Percentiles rank a stretch among this genome's conserved stretches.
Evolutionary conservation across 179 eudicot genomes (phyloP).

Genomic region (Beta macrorhiza): DNA sequence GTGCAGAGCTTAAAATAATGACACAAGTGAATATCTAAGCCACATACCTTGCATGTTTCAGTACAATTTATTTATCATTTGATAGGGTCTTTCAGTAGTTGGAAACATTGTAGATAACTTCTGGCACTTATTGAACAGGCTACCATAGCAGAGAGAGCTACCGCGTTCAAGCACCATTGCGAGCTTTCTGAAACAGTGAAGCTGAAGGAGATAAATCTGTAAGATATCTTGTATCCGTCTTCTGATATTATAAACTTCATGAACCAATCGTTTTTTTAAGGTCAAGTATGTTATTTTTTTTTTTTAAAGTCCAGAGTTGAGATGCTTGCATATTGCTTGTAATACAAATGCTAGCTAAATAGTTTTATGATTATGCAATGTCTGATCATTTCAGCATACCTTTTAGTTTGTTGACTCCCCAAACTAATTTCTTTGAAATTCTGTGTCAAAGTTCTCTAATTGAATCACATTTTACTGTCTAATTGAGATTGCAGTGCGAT

Average conservation of each 20-base stretch:
- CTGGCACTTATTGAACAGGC: conserved; percentile 52
- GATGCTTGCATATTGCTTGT: conserved; percentile 8
- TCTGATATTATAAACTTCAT: background rate
- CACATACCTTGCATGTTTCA: background rate
- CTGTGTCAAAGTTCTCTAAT: background rate
- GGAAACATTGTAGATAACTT: conserved; percentile 4
- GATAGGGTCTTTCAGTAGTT: background rate
- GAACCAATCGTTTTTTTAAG: background rate
- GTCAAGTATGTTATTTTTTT: background rate
- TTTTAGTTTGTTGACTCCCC: background rate
- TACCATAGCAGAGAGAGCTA: conserved; percentile 84
- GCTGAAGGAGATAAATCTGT: conserved; percentile 91
- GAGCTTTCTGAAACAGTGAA: conserved; percentile 86
- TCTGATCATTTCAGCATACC: background rate
- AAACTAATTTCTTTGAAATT: background rate
- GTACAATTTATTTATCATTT: background rate
- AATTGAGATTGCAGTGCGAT: background rate
- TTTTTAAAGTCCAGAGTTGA: background rate
- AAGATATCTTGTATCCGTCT: conserved; percentile 31
- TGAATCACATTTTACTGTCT: background rate
- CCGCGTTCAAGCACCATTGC: conserved; percentile 86
- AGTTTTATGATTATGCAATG: background rate
- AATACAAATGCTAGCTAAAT: background rate
- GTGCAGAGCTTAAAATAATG: background rate
- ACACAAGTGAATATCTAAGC: background rate